Percentiles rank a stretch among this genome's conserved stretches.
Evolutionary conservation across 2,329 filamentous ascomycete genomes (phyloP).

Genomic region (Coniochaeta sp.): DNA sequence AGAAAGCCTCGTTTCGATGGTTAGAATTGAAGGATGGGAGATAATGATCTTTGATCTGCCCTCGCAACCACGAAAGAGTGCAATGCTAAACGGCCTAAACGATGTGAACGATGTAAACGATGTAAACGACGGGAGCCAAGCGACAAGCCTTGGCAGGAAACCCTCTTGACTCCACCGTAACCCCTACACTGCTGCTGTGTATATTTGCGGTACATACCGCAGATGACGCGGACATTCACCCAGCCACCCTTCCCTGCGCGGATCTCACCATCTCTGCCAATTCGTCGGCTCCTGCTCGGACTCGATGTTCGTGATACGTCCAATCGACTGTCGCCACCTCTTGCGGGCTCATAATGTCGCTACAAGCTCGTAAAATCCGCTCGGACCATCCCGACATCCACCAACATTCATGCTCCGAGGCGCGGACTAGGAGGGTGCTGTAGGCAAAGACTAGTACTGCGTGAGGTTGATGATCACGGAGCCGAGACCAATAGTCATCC

Average conservation of each 20-base stretch:
- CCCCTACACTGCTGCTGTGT: too few species aligned
- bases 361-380: background rate
- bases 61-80: background rate
- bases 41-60: background rate
- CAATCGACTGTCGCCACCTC: background rate
- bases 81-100: background rate
- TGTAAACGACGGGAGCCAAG: background rate
- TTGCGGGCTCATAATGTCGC: constrained; percentile 1
- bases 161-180: too few species aligned
- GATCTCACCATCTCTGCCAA: background rate
- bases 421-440: constrained; percentile 2
- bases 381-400: constrained; percentile 3
- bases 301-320: constrained; percentile 1
- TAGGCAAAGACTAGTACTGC: background rate
- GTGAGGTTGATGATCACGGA: background rate
- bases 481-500: background rate
- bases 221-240: too few species aligned
- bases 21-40: too few species aligned
- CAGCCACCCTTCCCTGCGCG: background rate
- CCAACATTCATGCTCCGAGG: constrained; percentile 2
- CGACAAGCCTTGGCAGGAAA: background rate
- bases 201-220: too few species aligned
- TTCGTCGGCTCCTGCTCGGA: constrained; percentile 1
- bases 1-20: background rate
- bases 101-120: background rate